Conservation (phyloP, 331 rosid species). For the Pyracantha coccinea region DNA sequence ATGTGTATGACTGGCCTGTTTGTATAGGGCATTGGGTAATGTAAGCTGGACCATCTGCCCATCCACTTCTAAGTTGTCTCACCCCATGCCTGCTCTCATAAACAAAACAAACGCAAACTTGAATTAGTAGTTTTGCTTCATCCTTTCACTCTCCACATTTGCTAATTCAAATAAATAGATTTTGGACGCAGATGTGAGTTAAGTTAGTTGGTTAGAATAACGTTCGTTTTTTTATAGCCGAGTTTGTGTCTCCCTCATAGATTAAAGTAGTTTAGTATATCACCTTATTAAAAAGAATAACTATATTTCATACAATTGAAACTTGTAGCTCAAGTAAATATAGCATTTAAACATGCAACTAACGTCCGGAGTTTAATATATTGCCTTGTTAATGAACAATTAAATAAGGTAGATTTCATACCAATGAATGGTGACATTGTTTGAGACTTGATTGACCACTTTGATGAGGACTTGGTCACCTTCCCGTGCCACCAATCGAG, state of each 20-base stretch:
- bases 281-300: no score
- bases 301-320: not conserved
- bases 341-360: no score
- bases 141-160: not conserved
- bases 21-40: constrained; percentile 83
- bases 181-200: no score
- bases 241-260: no score
- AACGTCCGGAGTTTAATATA: no score
- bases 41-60: constrained; percentile 87
- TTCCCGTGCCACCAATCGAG: constrained; percentile 62
- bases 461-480: constrained; percentile 61
- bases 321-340: no score
- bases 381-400: no score
- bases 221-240: no score
- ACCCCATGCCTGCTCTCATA: constrained; percentile 60
- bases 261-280: no score
- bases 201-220: no score
- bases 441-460: constrained; percentile 53
- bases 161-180: not conserved
- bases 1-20: constrained; percentile 44
- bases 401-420: constrained; percentile 8
- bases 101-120: not conserved
- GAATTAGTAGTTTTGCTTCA: not conserved
- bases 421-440: constrained; percentile 71
- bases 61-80: constrained; percentile 52